Base-by-base conservation (phyloP, 495 filamentous ascomycete species). In the Lophium mytilinum region DNA sequence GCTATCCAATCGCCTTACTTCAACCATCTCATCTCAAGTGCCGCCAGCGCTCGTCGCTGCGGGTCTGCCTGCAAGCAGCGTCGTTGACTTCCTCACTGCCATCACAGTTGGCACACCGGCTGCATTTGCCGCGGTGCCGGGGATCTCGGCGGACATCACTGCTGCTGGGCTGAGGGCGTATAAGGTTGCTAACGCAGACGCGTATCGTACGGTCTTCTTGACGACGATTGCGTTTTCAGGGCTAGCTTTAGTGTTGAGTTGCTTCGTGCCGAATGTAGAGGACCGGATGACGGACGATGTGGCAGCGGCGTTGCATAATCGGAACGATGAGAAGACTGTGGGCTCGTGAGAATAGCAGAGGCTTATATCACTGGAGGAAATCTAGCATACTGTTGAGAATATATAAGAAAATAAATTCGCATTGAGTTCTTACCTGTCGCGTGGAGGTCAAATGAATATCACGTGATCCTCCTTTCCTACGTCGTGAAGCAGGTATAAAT, bases 151-250 rank as follows among this genome's bases (percentile, higher is more conserved):
- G 4, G 39, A n/a, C 12, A 66, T 66, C 21, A 52, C 54, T 14
- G 52, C 55, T 9, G 41, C 48, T 11, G 63, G 63, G 4, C 12
- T 45, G 18, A 7, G 42, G 3, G 60, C 63, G 4, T 66, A 66
- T 50, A 41, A 51, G 34, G 53, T 21, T 9, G 63, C 63, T 14
- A 64, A 54, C 35, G 42, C 56, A 10, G 56, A 66, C 15, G 63
- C 63, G 21, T 66, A 64, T 45, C 5, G 50, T 6, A 63, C 56
- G 24, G 63, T 66, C 24, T 63, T 36, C 47, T 39, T 63, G 14
- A 43, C 50, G 2, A 62, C 51, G 15, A 66, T 63, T 50, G 61
- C 52, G 14, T 64, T 63, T 42, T 51, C 56, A 15, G 63, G 56
- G 14, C 5, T 64, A 11, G 60, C 62, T 1, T 9, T 66, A 5